A percentile compares a stretch with the other conserved stretches of the same genome.
These are phyloP conservation scores for Hansenula sp. DNA, from an alignment of 1,139 yeast species.

Conservation along the genomic window DNA sequence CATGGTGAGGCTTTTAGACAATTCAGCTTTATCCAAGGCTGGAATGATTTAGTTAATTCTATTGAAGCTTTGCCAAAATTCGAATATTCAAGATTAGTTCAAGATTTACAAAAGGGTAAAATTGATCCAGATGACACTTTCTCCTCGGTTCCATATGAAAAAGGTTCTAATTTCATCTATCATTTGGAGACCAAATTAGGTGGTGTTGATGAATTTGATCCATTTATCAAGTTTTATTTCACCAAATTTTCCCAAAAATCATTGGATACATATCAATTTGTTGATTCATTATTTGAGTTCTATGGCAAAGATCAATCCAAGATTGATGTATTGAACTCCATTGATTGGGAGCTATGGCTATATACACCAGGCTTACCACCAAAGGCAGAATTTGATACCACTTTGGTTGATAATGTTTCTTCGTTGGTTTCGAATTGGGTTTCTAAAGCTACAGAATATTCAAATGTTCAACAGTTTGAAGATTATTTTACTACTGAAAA, in stretches of 20 bases:
- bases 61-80: constrained; percentile 50
- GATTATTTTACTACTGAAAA: constrained; percentile 20
- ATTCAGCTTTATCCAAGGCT: constrained; percentile 81
- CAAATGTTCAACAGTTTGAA: constrained; percentile 22
- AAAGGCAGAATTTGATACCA: constrained; percentile 74
- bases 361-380: constrained; percentile 85
- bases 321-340: constrained; percentile 47
- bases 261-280: constrained; percentile 76
- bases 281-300: constrained; percentile 71
- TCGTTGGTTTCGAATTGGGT: constrained; percentile 66
- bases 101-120: constrained; percentile 55
- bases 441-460: constrained; percentile 20
- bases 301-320: constrained; percentile 31
- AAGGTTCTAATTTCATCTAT: constrained; percentile 79
- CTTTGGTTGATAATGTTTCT: constrained; percentile 71
- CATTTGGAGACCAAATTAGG: constrained; percentile 67
- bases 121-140: constrained; percentile 87
- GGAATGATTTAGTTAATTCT: constrained; percentile 73
- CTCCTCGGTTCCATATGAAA: constrained; percentile 86
- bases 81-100: constrained; percentile 64
- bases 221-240: constrained; percentile 78
- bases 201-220: constrained; percentile 60
- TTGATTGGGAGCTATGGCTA: constrained; percentile 87
- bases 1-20: constrained; percentile 79
- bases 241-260: constrained; percentile 63